Evolutionary conservation across 2,329 filamentous ascomycete genomes (phyloP).

Genomic region (Pseudogymnoascus sp.): DNA sequence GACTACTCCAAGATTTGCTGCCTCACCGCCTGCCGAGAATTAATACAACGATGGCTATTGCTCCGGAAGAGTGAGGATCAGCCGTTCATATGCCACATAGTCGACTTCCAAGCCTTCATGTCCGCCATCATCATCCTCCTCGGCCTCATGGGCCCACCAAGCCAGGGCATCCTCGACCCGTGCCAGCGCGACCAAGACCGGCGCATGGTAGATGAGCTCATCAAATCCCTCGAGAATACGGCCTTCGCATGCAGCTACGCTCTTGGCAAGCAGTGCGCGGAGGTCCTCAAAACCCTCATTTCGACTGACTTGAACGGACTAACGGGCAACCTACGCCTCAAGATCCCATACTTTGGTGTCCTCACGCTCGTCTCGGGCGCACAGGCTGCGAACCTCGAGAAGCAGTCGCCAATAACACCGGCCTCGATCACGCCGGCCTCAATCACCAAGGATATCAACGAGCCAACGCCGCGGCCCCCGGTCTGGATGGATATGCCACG

Average conservation of each 20-base stretch:
- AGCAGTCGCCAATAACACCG: not conserved
- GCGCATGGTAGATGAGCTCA: constrained; percentile 18
- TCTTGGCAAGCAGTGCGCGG: constrained; percentile 19
- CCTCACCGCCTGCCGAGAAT: constrained; percentile 23
- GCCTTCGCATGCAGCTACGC: constrained; percentile 6
- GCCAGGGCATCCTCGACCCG: constrained; percentile 11
- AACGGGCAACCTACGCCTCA: constrained; percentile 22
- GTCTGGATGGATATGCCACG: not conserved
- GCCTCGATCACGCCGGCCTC: not conserved
- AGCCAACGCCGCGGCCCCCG: not conserved
- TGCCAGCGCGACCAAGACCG: constrained; percentile 18
- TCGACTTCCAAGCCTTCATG: constrained; percentile 26
- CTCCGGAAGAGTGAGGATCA: constrained; percentile 15
- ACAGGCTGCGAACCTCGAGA: not conserved
- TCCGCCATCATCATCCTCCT: constrained; percentile 23
- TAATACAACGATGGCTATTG: constrained; percentile 21
- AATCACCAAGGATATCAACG: not conserved
- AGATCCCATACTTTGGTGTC: constrained; percentile 27
- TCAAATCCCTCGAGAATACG: constrained; percentile 19
- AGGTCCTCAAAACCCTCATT: constrained; percentile 24
- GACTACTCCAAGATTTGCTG: constrained; percentile 27
- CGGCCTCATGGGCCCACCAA: constrained; percentile 17
- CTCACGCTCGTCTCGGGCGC: constrained; percentile 21
- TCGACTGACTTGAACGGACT: constrained; percentile 10
- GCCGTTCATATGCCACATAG: constrained; percentile 23